These are phyloP conservation scores for Stenocarpella maydis DNA, from an alignment of 2,329 filamentous ascomycete genomes.

Conservation along the genomic window DNA sequence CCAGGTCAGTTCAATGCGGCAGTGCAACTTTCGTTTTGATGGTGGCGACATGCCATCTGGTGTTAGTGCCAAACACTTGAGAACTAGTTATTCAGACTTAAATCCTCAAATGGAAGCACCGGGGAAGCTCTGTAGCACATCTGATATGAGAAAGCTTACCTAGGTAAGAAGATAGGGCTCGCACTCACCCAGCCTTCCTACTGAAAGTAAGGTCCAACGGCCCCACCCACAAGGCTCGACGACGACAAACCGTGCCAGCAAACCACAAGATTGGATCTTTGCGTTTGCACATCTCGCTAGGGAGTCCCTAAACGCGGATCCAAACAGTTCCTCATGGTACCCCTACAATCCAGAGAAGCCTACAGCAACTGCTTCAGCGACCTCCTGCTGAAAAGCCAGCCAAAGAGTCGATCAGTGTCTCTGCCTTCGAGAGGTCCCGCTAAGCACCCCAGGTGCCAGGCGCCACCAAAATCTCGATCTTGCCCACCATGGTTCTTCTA, in stretches of 20 bases:
- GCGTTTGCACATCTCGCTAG: background rate
- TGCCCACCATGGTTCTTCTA: background rate
- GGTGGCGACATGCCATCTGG: background rate
- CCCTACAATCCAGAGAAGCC: no score
- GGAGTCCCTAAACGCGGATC: background rate
- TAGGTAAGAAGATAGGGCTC: background rate
- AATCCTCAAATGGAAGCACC: background rate
- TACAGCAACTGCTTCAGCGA: background rate
- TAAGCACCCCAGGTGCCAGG: background rate
- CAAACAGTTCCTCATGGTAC: background rate
- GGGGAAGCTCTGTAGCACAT: background rate
- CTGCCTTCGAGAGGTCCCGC: background rate
- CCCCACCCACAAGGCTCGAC: background rate
- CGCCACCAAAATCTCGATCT: background rate
- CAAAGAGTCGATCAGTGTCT: background rate
- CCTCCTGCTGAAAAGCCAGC: background rate
- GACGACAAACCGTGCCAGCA: background rate
- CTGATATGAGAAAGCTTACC: fast-evolving
- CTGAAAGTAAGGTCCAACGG: background rate
- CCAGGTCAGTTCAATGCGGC: background rate
- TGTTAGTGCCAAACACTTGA: background rate
- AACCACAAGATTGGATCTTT: background rate
- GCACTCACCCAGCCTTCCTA: background rate
- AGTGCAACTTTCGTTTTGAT: background rate
- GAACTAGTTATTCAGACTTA: no score